phyloP scores from a whole-genome alignment of 371 early-diverging fungal genomes.

The Cladochytrium tenue region DNA sequence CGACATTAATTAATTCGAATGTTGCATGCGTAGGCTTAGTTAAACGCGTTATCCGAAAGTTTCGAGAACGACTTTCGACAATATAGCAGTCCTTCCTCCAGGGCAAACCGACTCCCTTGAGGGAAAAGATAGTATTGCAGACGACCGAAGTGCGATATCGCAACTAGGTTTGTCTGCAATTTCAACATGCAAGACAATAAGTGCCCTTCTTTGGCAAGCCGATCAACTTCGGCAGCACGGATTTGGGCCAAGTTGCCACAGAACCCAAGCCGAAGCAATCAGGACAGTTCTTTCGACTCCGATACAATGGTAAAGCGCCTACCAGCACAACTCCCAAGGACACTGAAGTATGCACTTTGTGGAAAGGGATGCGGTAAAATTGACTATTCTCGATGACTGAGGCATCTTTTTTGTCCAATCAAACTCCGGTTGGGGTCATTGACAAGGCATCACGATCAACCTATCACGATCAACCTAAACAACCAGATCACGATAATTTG shows the following conservation, averaged over 20 bases:
- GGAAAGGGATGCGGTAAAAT: slow-evolving; percentile 76
- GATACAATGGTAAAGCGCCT: slow-evolving; percentile 82
- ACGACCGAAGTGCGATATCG: slow-evolving; percentile 85
- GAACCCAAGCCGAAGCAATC: slow-evolving; percentile 73
- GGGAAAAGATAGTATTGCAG: slow-evolving; percentile 92
- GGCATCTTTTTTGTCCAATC: no score
- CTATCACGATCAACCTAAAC: no score
- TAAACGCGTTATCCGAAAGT: slow-evolving; percentile 85
- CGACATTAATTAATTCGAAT: slow-evolving; percentile 97
- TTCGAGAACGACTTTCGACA: slow-evolving; percentile 82
- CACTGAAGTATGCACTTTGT: slow-evolving; percentile 79
- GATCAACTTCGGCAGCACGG: slow-evolving; percentile 29
- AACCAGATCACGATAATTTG: no score
- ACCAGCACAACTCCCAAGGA: slow-evolving; percentile 64
- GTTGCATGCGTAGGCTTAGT: slow-evolving; percentile 94
- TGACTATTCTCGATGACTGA: slow-evolving; percentile 1
- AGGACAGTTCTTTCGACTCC: slow-evolving; percentile 70
- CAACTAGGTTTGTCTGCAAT: slow-evolving; percentile 69
- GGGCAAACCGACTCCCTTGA: slow-evolving; percentile 87
- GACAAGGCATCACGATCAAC: no score
- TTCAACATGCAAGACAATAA: slow-evolving; percentile 94
- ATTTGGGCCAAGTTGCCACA: slow-evolving; percentile 11
- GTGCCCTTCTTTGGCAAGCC: slow-evolving; percentile 45
- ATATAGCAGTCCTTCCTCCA: slow-evolving; percentile 89
- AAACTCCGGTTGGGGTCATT: no score